Percentiles rank a stretch among this genome's conserved stretches.
Conservation (phyloP, 805 yeast genomes). For the Barnettozyma pratensis region DNA sequence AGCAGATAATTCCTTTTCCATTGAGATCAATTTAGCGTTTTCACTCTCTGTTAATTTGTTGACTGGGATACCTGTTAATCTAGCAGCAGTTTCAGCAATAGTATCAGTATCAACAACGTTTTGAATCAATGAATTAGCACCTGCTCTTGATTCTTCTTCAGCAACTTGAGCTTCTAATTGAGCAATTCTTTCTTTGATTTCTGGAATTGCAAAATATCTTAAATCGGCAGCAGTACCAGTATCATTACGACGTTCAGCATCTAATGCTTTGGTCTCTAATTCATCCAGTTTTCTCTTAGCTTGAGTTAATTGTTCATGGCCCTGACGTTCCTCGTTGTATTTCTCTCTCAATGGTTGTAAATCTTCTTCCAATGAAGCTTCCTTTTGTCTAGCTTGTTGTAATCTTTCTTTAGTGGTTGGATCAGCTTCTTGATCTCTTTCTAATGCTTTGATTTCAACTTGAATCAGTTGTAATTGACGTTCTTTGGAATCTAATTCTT, state of each 20-base stretch:
- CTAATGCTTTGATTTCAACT: slow-evolving; percentile 94
- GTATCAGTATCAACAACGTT: slow-evolving; percentile 91
- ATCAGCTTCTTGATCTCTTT: slow-evolving; percentile 88
- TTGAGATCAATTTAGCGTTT: slow-evolving; percentile 85
- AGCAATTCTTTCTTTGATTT: slow-evolving; percentile 68
- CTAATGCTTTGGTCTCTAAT: slow-evolving; percentile 84
- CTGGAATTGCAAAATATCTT: slow-evolving; percentile 96
- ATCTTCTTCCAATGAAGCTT: slow-evolving; percentile 80
- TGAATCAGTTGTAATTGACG: slow-evolving; percentile 87
- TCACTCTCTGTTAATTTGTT: slow-evolving; percentile 92
- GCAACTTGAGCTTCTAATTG: slow-evolving; percentile 73
- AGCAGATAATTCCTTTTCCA: slow-evolving; percentile 81
- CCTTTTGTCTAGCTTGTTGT: slow-evolving; percentile 68
- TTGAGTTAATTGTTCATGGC: slow-evolving; percentile 84
- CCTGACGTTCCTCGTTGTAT: slow-evolving; percentile 80
- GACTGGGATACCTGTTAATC: slow-evolving; percentile 96
- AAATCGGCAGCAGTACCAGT: slow-evolving; percentile 93
- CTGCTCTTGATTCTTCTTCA: slow-evolving; percentile 63
- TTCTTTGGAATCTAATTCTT: slow-evolving; percentile 89
- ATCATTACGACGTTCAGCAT: slow-evolving; percentile 96
- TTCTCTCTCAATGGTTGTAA: slow-evolving; percentile 80
- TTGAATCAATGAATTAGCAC: slow-evolving; percentile 62
- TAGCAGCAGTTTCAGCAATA: slow-evolving; percentile 95
- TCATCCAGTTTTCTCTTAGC: slow-evolving; percentile 92
- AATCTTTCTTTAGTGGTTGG: slow-evolving; percentile 82